Evolutionary conservation across 305 asterid genomes (phyloP).

Genomic region (Fraxinus sp.): DNA sequence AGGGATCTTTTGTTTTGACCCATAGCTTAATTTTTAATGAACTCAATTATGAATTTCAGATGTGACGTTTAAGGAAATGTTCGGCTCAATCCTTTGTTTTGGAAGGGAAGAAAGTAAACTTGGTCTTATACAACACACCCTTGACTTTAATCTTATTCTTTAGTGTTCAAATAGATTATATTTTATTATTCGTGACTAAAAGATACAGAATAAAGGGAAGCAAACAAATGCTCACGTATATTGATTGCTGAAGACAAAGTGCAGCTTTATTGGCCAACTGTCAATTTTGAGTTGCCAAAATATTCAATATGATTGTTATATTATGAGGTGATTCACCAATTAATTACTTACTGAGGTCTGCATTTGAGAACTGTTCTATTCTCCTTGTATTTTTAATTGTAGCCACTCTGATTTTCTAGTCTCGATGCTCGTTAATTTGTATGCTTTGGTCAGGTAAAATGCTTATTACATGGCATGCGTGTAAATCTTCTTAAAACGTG

Average conservation of each 20-base stretch:
- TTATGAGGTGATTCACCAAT: neutral
- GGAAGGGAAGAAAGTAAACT: neutral
- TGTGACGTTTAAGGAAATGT: neutral
- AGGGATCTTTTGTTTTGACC: neutral
- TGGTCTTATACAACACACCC: neutral
- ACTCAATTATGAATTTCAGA: neutral
- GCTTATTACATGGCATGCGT: neutral
- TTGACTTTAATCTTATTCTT: neutral
- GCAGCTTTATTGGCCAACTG: neutral
- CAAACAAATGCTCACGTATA: neutral
- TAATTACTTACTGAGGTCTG: neutral
- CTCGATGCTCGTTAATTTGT: neutral
- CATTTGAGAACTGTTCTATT: neutral
- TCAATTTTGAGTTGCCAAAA: neutral
- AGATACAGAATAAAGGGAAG: neutral
- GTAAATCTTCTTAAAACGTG: neutral
- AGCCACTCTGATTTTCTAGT: neutral
- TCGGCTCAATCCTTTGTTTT: neutral
- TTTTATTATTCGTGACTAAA: neutral
- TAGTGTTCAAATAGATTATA: neutral
- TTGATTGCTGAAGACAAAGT: neutral
- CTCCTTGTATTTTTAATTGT: neutral
- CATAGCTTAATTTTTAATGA: neutral
- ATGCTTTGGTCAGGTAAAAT: neutral
- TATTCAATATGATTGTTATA: neutral